Conservation (phyloP, 2,329 filamentous ascomycete genomes). For the Zalaria sp. region DNA sequence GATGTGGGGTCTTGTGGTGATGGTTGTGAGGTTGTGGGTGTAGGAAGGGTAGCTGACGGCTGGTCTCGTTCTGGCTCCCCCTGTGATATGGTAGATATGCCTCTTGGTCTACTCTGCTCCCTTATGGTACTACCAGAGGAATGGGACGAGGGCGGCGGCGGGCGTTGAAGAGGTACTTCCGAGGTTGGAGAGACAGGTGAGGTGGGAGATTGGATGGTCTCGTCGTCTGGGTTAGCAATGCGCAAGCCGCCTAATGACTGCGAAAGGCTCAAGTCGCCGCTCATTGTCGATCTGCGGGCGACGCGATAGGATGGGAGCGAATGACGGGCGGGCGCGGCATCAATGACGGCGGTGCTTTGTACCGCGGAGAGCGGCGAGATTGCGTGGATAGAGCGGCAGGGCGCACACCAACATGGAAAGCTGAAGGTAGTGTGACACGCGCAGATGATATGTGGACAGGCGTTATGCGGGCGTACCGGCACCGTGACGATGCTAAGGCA, state of each 20-base stretch:
- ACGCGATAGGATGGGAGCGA: conserved; percentile 1
- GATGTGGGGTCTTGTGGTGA: background rate
- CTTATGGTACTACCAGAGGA: conserved; percentile 24
- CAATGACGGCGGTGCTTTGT: conserved; percentile 3
- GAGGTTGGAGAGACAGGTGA: conserved; percentile 14
- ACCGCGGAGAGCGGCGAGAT: conserved; percentile 1
- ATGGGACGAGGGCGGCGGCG: conserved; percentile 17
- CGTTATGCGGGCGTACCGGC: background rate
- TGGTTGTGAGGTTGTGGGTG: conserved; percentile 17
- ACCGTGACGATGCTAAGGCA: background rate
- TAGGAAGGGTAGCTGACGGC: conserved; percentile 27
- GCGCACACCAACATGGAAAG: background rate
- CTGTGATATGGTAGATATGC: conserved; percentile 20
- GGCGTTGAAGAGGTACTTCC: conserved; percentile 1
- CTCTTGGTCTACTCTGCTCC: conserved; percentile 16
- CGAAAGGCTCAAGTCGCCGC: conserved; percentile 82
- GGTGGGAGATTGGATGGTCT: conserved; percentile 21
- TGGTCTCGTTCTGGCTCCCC: conserved; percentile 15
- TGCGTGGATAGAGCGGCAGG: background rate
- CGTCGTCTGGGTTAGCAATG: conserved; percentile 90
- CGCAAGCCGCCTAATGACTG: conserved; percentile 85
- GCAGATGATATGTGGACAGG: background rate
- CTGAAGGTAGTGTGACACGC: background rate
- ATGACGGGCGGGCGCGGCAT: conserved; percentile 8
- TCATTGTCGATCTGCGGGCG: conserved; percentile 44